phyloP scores from a whole-genome alignment of 495 filamentous ascomycete species.

The Parathielavia hyrcaniae region DNA sequence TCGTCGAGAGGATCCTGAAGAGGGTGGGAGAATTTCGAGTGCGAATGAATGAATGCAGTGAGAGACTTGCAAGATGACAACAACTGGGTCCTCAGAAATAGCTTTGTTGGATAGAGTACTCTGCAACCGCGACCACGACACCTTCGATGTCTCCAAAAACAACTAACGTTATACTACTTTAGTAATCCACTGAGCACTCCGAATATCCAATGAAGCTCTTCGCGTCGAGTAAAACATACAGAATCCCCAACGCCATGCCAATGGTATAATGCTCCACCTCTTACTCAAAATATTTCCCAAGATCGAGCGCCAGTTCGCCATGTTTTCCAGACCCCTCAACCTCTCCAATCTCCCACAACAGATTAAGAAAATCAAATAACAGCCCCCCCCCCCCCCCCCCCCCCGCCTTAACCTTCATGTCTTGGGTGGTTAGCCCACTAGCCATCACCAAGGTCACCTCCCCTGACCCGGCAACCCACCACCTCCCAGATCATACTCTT shows the following conservation, averaged over 20 bases:
- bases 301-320: background rate
- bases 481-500: background rate
- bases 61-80: too few relatives aligned
- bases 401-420: background rate
- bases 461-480: background rate
- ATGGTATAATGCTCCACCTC: conserved; percentile 1
- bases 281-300: background rate
- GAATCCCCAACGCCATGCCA: background rate
- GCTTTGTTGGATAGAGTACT: too few relatives aligned
- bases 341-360: background rate
- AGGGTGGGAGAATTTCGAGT: too few relatives aligned
- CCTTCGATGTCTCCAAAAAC: too few relatives aligned
- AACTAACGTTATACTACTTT: too few relatives aligned
- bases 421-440: background rate
- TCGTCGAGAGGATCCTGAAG: too few relatives aligned
- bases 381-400: too few relatives aligned
- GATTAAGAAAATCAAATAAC: background rate
- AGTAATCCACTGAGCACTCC: too few relatives aligned
- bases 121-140: too few relatives aligned
- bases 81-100: too few relatives aligned
- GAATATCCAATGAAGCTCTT: too few relatives aligned
- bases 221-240: background rate
- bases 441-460: conserved; percentile 11
- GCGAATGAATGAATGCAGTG: too few relatives aligned
- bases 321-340: background rate